Base-by-base conservation (phyloP, 1,284 basidiomycete species). In the Irpex rosettiformis region DNA sequence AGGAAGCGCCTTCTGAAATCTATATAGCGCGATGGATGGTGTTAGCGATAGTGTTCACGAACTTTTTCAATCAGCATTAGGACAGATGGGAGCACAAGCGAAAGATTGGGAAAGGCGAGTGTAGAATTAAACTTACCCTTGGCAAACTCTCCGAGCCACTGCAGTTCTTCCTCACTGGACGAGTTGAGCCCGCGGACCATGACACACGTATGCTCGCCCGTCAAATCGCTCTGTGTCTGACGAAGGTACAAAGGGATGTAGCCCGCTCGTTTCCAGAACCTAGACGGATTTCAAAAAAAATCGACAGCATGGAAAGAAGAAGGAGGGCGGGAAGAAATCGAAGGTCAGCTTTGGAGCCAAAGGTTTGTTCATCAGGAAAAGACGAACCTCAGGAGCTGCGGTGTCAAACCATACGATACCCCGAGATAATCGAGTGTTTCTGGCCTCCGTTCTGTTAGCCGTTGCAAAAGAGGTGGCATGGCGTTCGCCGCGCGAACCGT, bases 181-280 rank as follows among this genome's bases (percentile, higher is more conserved):
- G 85, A 88, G 65, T 91, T 89, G 60, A 98, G 75, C 0, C 88
- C 86, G 6, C 89, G 80, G 0, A 89, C 83, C 93, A 99, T 98
- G 33, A 98, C 88, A 65, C 94, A 96, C 0, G 94, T 93, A 71
- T 98, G 93, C 74, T 99, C 97, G 54, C 97, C 97, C 0, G 97
- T 99, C 30, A 98, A 79, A 65, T 97, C 94, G 72, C 95, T 98
- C 64, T 89, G 82, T 22, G 94, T 96, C 73, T 99, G 97, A 43
- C 96, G 88, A 24, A 98, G 76, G 70, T 98, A 99, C 18, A 99
- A 79, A 0, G 97, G 97, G 0, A 91, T 82, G 71, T 91, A 99
- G 13, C 94, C 94, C 1, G 88, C 86, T 40, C 92, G 85, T 75
- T 98, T 98, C 97, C 97, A 99, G 77, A 99, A 99, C 61, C 89